Conservation (phyloP, 73 alveolate genomes). For the Paramecium sexaurelia region DNA sequence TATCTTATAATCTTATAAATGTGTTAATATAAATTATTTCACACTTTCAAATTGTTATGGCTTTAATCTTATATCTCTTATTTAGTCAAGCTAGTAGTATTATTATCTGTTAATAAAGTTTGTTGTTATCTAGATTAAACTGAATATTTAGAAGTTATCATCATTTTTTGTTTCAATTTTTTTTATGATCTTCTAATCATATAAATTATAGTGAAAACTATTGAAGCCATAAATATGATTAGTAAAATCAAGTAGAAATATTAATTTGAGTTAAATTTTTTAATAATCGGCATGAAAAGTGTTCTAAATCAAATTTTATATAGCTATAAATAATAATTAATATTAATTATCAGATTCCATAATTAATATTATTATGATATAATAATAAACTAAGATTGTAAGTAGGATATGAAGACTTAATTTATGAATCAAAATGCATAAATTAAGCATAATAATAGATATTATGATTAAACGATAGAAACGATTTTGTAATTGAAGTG, state of each 20-base stretch:
- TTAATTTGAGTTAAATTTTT: neutral
- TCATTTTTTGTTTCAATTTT: neutral
- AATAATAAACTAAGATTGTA: too few relatives aligned
- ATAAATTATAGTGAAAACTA: neutral
- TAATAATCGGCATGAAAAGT: neutral
- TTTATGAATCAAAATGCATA: too few relatives aligned
- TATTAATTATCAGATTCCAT: too few relatives aligned
- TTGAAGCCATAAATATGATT: neutral
- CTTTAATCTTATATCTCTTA: neutral
- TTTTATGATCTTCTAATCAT: conserved; percentile 1
- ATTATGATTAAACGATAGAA: too few relatives aligned
- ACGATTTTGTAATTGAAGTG: too few relatives aligned
- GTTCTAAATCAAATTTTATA: too few relatives aligned
- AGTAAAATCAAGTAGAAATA: neutral
- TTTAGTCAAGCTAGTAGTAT: neutral
- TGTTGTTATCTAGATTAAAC: neutral
- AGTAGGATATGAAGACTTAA: too few relatives aligned
- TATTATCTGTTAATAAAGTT: neutral
- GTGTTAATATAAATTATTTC: neutral
- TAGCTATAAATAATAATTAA: too few relatives aligned
- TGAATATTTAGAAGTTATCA: neutral
- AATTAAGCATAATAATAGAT: too few relatives aligned
- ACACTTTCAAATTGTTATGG: neutral
- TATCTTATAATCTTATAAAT: neutral
- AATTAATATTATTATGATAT: too few relatives aligned